Evolutionary conservation across 371 early-diverging fungal genomes (phyloP).

Genomic region (Mucor mucedo): DNA sequence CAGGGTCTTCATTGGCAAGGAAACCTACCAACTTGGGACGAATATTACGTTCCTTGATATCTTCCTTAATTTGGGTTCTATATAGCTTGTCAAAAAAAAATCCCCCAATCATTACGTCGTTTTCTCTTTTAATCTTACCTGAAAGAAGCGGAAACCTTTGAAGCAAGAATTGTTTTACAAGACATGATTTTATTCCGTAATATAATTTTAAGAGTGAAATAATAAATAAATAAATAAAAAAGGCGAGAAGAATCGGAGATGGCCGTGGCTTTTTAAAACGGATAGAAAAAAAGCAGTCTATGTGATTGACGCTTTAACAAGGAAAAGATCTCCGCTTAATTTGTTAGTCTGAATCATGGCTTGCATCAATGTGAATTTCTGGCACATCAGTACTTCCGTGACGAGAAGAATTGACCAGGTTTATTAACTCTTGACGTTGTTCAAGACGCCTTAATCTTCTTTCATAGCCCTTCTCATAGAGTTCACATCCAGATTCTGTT

Average conservation of each 20-base stretch:
- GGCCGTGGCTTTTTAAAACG: slow-evolving; percentile 16
- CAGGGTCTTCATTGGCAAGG: slow-evolving; percentile 94
- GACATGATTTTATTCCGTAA: slow-evolving; percentile 26
- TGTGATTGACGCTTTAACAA: slow-evolving; percentile 4
- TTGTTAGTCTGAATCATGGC: not conserved
- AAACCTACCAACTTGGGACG: slow-evolving; percentile 92
- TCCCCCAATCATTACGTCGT: not conserved
- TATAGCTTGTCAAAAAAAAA: not conserved
- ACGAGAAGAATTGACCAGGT: slow-evolving; percentile 22
- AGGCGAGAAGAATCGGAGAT: slow-evolving; percentile 5
- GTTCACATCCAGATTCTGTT: slow-evolving; percentile 42
- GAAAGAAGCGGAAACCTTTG: slow-evolving; percentile 64
- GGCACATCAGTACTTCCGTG: not conserved
- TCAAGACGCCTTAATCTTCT: slow-evolving; percentile 50
- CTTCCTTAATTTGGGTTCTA: slow-evolving; percentile 83
- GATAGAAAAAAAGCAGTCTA: slow-evolving; percentile 23
- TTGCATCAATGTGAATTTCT: not conserved
- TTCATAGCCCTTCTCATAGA: slow-evolving; percentile 48
- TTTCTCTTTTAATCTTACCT: slow-evolving; percentile 43
- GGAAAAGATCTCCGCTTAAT: slow-evolving; percentile 5
- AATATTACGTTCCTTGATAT: slow-evolving; percentile 69
- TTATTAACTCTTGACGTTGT: slow-evolving; percentile 50
- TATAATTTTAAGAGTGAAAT: not conserved
- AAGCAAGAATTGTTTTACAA: slow-evolving; percentile 68
- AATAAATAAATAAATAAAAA: slow-evolving; percentile 8